These are phyloP conservation scores for Blastobotrys chiropterorum DNA, from an alignment of 805 yeast genomes.

Conservation along the genomic window DNA sequence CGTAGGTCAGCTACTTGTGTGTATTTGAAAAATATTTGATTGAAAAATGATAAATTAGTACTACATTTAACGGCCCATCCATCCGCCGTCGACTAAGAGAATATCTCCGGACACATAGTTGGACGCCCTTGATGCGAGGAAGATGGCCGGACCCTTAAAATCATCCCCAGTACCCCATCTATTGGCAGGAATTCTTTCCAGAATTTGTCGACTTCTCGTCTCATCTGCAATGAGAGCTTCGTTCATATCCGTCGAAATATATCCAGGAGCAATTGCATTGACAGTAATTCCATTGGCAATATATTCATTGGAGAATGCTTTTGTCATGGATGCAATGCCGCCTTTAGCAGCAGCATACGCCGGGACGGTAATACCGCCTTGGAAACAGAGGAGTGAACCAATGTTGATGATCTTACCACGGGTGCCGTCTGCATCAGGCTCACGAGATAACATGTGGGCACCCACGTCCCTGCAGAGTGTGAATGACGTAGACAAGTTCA, in stretches of 20 bases:
- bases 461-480: constrained; percentile 36
- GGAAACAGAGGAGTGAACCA: constrained; percentile 37
- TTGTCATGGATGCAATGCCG: constrained; percentile 35
- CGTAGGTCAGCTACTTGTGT: too few species aligned
- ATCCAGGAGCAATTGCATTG: constrained; percentile 48
- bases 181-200: constrained; percentile 39
- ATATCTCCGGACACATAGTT: constrained; percentile 48
- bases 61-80: constrained; percentile 35
- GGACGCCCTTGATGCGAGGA: constrained; percentile 45
- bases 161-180: constrained; percentile 47
- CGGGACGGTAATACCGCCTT: constrained; percentile 35
- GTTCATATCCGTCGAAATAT: constrained; percentile 43
- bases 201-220: constrained; percentile 26
- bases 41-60: too few species aligned
- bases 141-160: constrained; percentile 40
- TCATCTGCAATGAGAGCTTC: constrained; percentile 26
- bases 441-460: constrained; percentile 31
- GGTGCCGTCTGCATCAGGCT: constrained; percentile 17
- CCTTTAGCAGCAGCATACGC: constrained; percentile 42
- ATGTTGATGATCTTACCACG: constrained; percentile 40
- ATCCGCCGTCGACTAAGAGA: constrained; percentile 52
- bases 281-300: constrained; percentile 39
- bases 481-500: constrained; percentile 37
- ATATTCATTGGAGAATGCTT: constrained; percentile 41
- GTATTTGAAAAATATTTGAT: too few species aligned